Base-by-base conservation (phyloP, 2,329 filamentous ascomycete species). In the Sporothrix inflata region DNA sequence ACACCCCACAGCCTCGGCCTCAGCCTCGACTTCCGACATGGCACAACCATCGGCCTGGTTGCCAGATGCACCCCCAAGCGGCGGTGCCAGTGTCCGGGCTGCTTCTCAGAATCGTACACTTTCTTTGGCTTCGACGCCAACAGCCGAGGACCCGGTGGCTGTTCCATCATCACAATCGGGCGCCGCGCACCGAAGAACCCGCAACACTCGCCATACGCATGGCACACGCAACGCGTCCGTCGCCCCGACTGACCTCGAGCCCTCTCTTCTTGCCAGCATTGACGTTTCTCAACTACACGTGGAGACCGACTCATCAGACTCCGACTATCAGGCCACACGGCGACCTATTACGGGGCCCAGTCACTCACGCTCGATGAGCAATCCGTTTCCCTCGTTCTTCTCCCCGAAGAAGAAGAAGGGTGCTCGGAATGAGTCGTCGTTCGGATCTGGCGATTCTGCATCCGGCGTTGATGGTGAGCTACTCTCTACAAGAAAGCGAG, bases 311-410 rank as follows among this genome's bases (percentile, higher is more conserved):
- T 86, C 85, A 51, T 77, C 79, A 38, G 84, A 85, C 73, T 82
- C 82, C 72, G 81, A 83, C 72, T 76, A 81, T 27, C 60, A 47
- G 21, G 66, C 79, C 80, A 73, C 78, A 79, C 65, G 72, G 16
- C 45, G 75, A 75, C 69, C 74, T 76, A 51, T 74, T 69, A 4
- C 76, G 69, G 70, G 75, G 74, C 75, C 79, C 42, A 75, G 75
- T 68, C 89, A 91, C 80, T 82, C 83, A 38, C 89, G 92, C 71
- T 94, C 93, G 71, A 88, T 92, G 83, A 96, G 93, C 84, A 91
- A 95, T 77, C 92, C 93, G 12, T 92, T 95, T 75, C 91, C 92
- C 8, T 90, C 89, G 21, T 81, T 94, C 42, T 93, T 94, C 78
- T 85, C 87, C 42, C 82, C 83, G 74, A 85, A 83, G 74, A 90